Percentiles rank a stretch among this genome's conserved stretches.
Conservation (phyloP, 345 rosid species). For the Microcos paniculata region DNA sequence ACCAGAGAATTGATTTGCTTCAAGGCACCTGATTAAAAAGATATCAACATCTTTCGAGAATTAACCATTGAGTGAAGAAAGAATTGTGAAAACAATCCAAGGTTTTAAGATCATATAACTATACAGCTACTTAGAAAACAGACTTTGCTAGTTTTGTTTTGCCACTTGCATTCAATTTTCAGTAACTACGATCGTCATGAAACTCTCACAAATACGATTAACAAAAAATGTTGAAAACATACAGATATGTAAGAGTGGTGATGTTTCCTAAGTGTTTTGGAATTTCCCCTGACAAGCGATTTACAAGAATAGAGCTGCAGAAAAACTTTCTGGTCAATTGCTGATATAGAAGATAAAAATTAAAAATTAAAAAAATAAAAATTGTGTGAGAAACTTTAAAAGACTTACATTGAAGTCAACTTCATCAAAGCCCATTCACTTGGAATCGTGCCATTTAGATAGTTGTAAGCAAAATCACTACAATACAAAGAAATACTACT, state of each 20-base stretch:
- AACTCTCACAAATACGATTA: conserved; percentile 3
- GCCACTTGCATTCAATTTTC: neutral
- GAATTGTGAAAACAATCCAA: neutral
- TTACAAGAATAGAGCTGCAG: conserved; percentile 54
- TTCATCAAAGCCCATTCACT: conserved; percentile 51
- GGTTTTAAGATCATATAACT: neutral
- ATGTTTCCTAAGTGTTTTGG: conserved; percentile 50
- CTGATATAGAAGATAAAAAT: conserved; percentile 8
- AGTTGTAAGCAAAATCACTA: conserved; percentile 60
- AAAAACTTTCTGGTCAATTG: conserved; percentile 18
- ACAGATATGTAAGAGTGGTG: conserved; percentile 46
- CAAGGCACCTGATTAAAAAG: conserved; percentile 41
- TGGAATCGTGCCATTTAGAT: conserved; percentile 54
- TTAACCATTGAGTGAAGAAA: neutral
- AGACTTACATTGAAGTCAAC: conserved; percentile 49
- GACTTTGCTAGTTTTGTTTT: neutral
- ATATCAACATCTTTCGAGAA: conserved; percentile 6
- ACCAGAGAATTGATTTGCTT: conserved; percentile 56
- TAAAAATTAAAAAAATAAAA: neutral
- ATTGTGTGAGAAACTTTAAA: neutral
- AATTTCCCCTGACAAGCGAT: conserved; percentile 51
- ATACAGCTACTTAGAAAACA: conserved; percentile 11
- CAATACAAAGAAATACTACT: conserved; percentile 15
- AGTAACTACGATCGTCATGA: neutral
- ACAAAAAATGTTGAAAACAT: conserved; percentile 24